phyloP scores from a whole-genome alignment of 2,329 filamentous ascomycete species.

The Aplosporella prunicola region DNA sequence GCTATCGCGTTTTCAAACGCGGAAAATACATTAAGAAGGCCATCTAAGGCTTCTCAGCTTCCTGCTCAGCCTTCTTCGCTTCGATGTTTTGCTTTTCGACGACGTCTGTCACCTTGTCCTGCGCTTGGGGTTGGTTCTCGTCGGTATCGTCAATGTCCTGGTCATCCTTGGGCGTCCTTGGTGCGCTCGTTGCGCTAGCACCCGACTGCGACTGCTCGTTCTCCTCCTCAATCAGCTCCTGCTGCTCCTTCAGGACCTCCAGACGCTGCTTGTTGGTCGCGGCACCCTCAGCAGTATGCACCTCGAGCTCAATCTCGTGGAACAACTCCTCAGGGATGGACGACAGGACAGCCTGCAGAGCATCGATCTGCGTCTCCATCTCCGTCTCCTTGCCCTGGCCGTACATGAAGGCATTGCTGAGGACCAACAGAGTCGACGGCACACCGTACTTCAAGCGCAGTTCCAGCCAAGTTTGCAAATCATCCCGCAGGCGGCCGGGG shows the following conservation, averaged over 20 bases:
- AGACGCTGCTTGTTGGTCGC: conserved; percentile 98
- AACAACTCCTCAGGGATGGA: conserved; percentile 96
- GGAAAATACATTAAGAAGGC: conserved; percentile 6
- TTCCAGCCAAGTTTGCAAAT: conserved; percentile 89
- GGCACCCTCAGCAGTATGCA: conserved; percentile 90
- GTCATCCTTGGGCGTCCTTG: conserved; percentile 62
- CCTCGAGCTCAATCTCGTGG: conserved; percentile 98
- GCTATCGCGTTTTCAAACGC: conserved; percentile 5
- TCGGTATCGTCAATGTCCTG: conserved; percentile 80
- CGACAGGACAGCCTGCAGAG: conserved; percentile 81
- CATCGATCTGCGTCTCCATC: conserved; percentile 82
- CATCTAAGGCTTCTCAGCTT: conserved; percentile 9
- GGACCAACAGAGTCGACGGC: conserved; percentile 88
- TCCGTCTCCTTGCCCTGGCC: conserved; percentile 75
- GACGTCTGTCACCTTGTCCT: neutral
- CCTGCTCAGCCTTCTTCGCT: conserved; percentile 11
- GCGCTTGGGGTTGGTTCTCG: conserved; percentile 3
- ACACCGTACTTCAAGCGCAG: conserved; percentile 87
- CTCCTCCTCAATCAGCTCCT: conserved; percentile 96
- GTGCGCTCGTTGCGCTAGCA: conserved; percentile 45
- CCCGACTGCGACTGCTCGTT: conserved; percentile 82
- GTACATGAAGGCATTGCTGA: conserved; percentile 98
- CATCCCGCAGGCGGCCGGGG: conserved; percentile 75
- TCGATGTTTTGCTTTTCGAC: conserved; percentile 6
- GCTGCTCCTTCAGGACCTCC: conserved; percentile 95